A percentile compares a stretch with the other conserved stretches of the same genome.
phyloP scores from a whole-genome alignment of 139 green algal genomes.

The Chlamydomonas sp. region DNA sequence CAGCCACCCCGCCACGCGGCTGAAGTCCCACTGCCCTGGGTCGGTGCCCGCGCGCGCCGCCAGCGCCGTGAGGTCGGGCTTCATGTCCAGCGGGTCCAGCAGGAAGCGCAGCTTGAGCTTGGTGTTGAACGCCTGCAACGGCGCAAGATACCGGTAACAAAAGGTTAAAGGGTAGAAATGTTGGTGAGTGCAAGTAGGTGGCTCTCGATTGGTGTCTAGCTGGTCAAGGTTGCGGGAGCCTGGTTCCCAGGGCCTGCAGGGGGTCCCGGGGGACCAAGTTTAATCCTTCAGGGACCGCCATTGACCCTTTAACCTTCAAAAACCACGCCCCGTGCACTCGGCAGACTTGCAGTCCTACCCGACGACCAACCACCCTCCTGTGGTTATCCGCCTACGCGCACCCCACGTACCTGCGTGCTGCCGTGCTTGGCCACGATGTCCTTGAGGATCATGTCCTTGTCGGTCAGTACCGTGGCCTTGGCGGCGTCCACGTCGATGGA shows the following conservation, averaged over 20 bases:
- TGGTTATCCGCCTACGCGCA: neutral
- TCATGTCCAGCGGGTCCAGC: slow-evolving; percentile 28
- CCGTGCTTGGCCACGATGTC: slow-evolving; percentile 26
- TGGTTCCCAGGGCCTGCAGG: no score
- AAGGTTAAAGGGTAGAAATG: neutral
- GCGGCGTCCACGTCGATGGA: slow-evolving; percentile 30
- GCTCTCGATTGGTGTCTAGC: no score
- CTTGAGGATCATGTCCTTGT: slow-evolving; percentile 28
- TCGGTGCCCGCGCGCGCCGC: neutral
- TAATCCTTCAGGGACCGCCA: no score
- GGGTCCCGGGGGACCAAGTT: no score
- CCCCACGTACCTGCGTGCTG: neutral
- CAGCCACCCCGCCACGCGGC: slow-evolving; percentile 22
- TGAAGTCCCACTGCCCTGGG: neutral
- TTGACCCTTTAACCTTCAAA: no score
- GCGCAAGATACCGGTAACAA: neutral
- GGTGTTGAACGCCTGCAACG: slow-evolving; percentile 25
- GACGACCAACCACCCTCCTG: neutral
- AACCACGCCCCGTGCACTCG: no score
- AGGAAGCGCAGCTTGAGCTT: slow-evolving; percentile 42
- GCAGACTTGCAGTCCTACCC: neutral
- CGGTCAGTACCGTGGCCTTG: slow-evolving; percentile 17
- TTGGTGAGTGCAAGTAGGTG: neutral
- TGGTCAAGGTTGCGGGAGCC: no score
- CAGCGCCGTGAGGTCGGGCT: slow-evolving; percentile 14